These are phyloP conservation scores for Penstemon barbatus DNA, from an alignment of 257 asterid genomes.

Conservation along the genomic window DNA sequence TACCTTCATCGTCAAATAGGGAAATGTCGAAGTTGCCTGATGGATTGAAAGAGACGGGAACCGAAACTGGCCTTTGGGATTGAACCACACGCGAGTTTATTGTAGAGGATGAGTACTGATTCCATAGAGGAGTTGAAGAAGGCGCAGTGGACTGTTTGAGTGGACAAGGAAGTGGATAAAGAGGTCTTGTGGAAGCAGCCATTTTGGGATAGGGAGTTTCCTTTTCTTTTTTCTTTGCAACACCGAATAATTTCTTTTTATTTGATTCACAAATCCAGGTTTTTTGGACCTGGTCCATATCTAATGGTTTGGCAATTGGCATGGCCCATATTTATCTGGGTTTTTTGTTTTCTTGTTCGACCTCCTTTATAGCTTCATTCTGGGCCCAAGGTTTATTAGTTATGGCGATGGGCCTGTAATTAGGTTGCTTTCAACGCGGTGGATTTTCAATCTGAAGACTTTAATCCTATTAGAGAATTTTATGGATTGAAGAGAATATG, in stretches of 20 bases:
- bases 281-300: neutral
- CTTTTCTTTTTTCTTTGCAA: neutral
- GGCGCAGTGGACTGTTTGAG: conserved; percentile 36
- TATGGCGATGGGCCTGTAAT: too few species aligned
- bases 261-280: neutral
- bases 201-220: conserved; percentile 34
- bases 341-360: neutral
- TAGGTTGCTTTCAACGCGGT: too few species aligned
- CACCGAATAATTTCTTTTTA: neutral
- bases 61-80: conserved; percentile 38
- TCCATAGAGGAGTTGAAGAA: conserved; percentile 33
- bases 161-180: conserved; percentile 51
- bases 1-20: conserved; percentile 57
- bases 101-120: conserved; percentile 31
- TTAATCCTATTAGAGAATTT: too few species aligned
- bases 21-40: conserved; percentile 73
- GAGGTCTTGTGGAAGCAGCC: conserved; percentile 65
- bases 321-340: neutral
- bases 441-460: too few species aligned
- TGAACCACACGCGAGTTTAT: conserved; percentile 16
- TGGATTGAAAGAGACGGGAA: conserved; percentile 71
- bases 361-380: neutral
- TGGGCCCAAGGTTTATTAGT: too few species aligned
- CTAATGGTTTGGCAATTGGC: neutral
- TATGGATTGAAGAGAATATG: too few species aligned